Percentiles rank a stretch among this genome's conserved stretches.
Evolutionary conservation across 805 yeast species (phyloP).

Genomic region (Clavispora asparagi): DNA sequence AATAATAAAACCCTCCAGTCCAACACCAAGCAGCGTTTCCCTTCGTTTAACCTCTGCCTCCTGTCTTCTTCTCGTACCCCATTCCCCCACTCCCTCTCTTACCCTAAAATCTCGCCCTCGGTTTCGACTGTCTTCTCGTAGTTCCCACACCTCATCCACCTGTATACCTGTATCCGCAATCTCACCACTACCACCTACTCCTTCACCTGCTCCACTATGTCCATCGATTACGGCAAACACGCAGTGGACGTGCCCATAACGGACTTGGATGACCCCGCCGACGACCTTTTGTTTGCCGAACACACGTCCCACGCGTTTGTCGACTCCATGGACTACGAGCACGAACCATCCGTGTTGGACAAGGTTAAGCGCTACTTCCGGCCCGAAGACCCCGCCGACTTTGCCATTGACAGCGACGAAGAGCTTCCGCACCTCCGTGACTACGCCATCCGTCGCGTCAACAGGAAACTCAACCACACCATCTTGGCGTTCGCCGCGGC

Average conservation of each 20-base stretch:
- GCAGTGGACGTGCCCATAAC: constrained; percentile 52
- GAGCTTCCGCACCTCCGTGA: constrained; percentile 14
- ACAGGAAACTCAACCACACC: constrained; percentile 17
- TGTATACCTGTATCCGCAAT: too few species aligned
- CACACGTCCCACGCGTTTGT: constrained; percentile 11
- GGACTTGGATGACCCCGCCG: constrained; percentile 44
- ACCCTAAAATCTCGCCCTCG: too few species aligned
- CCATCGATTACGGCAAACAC: constrained; percentile 22
- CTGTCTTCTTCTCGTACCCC: too few species aligned
- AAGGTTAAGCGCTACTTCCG: constrained; percentile 1
- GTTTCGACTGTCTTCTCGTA: too few species aligned
- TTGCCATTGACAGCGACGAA: constrained; percentile 2
- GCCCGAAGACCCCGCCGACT: not conserved
- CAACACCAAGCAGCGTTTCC: too few species aligned
- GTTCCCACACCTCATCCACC: too few species aligned
- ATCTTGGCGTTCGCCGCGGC: constrained; percentile 9
- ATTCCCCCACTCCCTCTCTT: too few species aligned
- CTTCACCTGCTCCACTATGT: constrained; percentile 10
- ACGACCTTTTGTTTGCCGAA: constrained; percentile 25
- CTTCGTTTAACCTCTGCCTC: too few species aligned
- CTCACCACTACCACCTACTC: too few species aligned
- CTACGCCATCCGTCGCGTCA: constrained; percentile 21
- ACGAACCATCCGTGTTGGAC: constrained; percentile 2
- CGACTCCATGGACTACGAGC: constrained; percentile 16
- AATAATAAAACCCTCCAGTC: too few species aligned